Conservation (phyloP, 371 early-diverging fungal genomes). For the Mucor saturninus region DNA sequence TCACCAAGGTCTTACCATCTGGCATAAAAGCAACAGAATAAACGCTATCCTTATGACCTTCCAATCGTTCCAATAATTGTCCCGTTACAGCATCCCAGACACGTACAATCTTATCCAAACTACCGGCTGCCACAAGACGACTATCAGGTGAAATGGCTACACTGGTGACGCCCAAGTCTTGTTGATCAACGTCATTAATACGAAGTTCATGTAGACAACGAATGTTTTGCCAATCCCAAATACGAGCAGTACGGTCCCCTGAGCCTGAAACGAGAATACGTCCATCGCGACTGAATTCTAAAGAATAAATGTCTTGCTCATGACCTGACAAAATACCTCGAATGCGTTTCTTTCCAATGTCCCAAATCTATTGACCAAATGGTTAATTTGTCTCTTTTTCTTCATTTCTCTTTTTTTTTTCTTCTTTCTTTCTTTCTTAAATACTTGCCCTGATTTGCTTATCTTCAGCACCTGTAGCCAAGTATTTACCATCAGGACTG, state of each 20-base stretch:
- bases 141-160: constrained; percentile 91
- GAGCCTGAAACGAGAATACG: constrained; percentile 91
- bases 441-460: constrained; percentile 82
- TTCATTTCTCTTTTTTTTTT: no score
- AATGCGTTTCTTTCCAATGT: constrained; percentile 72
- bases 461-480: constrained; percentile 98
- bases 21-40: constrained; percentile 96
- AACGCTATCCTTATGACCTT: constrained; percentile 97
- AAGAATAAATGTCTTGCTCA: constrained; percentile 95
- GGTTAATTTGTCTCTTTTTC: no score
- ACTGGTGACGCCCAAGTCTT: constrained; percentile 94
- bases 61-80: constrained; percentile 81
- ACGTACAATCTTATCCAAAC: constrained; percentile 92
- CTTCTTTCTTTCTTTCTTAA: not conserved
- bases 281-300: constrained; percentile 96
- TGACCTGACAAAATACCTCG: constrained; percentile 83
- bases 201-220: constrained; percentile 72
- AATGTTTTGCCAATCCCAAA: constrained; percentile 88
- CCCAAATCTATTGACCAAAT: constrained; percentile 67
- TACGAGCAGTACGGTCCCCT: constrained; percentile 91
- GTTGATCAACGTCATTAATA: constrained; percentile 81
- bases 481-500: constrained; percentile 88
- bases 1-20: constrained; percentile 90
- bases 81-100: constrained; percentile 92
- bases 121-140: constrained; percentile 85